Conservation (phyloP, 139 green algal species). For the Micromonas commoda region DNA sequence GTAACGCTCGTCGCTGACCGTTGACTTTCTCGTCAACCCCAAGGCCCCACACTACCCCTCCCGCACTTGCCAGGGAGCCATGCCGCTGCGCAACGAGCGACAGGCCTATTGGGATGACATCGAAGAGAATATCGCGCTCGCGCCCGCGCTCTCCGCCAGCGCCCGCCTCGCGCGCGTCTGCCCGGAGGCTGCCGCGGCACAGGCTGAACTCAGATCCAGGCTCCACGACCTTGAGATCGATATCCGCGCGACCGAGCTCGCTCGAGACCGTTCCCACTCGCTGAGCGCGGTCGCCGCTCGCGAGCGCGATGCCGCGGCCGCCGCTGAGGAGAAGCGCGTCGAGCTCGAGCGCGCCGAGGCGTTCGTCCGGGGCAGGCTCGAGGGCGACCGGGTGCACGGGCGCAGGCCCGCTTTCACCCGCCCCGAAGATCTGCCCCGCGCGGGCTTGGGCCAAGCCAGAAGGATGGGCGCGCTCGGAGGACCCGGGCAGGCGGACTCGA, state of each 20-base stretch:
- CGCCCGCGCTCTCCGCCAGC: too few relatives aligned
- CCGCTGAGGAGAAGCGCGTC: not conserved
- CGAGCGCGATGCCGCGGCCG: not conserved
- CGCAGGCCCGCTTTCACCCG: not conserved
- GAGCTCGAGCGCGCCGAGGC: not conserved
- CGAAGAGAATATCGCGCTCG: not conserved
- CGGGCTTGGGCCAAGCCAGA: too few relatives aligned
- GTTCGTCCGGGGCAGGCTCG: not conserved
- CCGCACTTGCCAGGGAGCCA: not conserved
- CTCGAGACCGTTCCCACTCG: too few relatives aligned
- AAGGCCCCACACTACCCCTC: not conserved
- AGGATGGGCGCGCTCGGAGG: too few relatives aligned
- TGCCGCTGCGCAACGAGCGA: not conserved
- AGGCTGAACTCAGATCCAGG: not conserved
- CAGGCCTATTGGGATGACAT: not conserved
- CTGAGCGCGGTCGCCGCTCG: too few relatives aligned
- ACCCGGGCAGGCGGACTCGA: too few relatives aligned
- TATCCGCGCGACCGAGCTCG: too few relatives aligned
- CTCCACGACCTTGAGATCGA: not conserved
- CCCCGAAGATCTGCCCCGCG: not conserved
- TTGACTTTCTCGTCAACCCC: too few relatives aligned
- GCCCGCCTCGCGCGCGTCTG: not conserved
- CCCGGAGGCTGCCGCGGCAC: not conserved
- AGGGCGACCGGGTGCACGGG: not conserved
- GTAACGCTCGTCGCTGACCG: too few relatives aligned